Evolutionary conservation across 2,329 filamentous ascomycete species (phyloP).

Genomic region (Ophiostoma perfectum): DNA sequence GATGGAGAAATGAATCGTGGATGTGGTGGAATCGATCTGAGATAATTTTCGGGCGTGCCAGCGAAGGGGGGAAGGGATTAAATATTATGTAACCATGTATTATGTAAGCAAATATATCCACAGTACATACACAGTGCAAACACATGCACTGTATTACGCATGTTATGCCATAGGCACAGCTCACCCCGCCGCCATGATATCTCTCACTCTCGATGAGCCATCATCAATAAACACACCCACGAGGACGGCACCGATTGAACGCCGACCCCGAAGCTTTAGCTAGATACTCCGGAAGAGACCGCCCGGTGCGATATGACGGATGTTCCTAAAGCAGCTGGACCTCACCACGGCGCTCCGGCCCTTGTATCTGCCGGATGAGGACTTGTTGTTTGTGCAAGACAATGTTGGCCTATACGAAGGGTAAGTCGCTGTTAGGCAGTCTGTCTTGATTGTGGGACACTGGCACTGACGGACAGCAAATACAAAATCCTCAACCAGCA

Average conservation of each 20-base stretch:
- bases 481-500: conserved; percentile 92
- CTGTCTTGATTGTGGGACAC: no score
- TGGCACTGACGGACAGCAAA: conserved; percentile 55
- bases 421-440: conserved; percentile 48
- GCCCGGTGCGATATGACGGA: conserved; percentile 57
- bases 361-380: conserved; percentile 86
- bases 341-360: conserved; percentile 94
- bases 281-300: conserved; percentile 28
- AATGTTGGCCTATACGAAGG: conserved; percentile 96
- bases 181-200: conserved; percentile 7
- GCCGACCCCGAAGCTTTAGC: not conserved
- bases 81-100: not conserved
- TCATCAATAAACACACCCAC: not conserved
- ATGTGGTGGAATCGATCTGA: no score
- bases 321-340: conserved; percentile 95
- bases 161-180: not conserved
- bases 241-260: not conserved
- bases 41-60: no score
- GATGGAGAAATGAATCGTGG: no score
- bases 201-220: not conserved
- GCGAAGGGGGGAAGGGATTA: not conserved
- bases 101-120: not conserved
- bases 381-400: conserved; percentile 92
- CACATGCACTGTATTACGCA: not conserved
- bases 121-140: not conserved